phyloP scores from a whole-genome alignment of 768 basidiomycete species.

The Russula vinacea region DNA sequence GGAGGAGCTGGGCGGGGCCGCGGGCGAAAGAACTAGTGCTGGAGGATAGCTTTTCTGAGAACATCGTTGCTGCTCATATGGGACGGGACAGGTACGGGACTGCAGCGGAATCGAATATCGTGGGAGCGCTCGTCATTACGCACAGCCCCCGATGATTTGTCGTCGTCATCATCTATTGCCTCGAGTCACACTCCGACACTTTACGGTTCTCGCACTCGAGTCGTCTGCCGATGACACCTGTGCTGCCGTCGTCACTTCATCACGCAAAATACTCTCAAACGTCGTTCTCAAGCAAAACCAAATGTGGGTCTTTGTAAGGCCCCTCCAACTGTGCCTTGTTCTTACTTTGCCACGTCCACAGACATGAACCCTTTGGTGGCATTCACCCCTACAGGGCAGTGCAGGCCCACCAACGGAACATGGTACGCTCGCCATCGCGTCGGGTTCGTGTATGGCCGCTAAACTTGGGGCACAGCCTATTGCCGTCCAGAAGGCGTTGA shows the following conservation, averaged over 20 bases:
- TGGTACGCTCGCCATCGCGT: slow-evolving; percentile 46
- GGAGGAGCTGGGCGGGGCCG: slow-evolving; percentile 27
- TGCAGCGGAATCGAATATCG: neutral
- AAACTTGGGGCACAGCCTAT: slow-evolving; percentile 50
- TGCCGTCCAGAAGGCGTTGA: slow-evolving; percentile 65
- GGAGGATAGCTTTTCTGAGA: slow-evolving; percentile 33
- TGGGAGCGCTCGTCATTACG: neutral
- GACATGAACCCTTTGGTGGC: slow-evolving; percentile 61
- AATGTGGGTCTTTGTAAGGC: slow-evolving; percentile 42
- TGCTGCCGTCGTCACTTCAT: slow-evolving; percentile 76
- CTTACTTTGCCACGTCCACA: slow-evolving; percentile 31
- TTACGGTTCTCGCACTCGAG: slow-evolving; percentile 76
- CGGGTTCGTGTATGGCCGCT: neutral
- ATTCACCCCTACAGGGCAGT: slow-evolving; percentile 80
- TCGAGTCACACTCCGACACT: slow-evolving; percentile 27
- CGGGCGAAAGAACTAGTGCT: slow-evolving; percentile 27
- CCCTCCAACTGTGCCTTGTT: neutral
- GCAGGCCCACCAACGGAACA: slow-evolving; percentile 70
- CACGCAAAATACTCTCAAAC: slow-evolving; percentile 71
- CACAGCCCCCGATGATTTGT: neutral
- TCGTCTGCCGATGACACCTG: slow-evolving; percentile 94
- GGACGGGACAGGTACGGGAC: neutral
- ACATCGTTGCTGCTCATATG: slow-evolving; percentile 30
- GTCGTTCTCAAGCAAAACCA: slow-evolving; percentile 81
- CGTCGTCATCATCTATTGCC: neutral